A percentile compares a stretch with the other conserved stretches of the same genome.
Conservation (phyloP, 257 asterid species). For the Craterostigma plantagineum region DNA sequence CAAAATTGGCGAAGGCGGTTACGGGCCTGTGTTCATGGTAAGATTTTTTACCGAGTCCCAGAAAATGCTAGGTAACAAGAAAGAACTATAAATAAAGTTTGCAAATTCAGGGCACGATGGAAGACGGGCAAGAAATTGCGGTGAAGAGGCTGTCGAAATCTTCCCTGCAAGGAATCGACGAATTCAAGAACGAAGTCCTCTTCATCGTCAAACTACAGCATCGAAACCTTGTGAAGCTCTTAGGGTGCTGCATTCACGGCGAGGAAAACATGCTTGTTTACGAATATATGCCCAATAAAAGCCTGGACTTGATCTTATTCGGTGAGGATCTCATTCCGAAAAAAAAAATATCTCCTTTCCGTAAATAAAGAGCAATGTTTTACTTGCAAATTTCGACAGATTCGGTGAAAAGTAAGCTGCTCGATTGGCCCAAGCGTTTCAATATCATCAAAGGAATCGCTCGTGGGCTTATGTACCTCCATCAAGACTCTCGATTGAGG, state of each 20-base stretch:
- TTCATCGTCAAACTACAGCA: conserved; percentile 20
- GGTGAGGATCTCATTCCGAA: conserved; percentile 4
- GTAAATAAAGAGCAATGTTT: too few species aligned
- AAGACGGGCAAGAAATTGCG: conserved; percentile 15
- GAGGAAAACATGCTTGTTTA: conserved; percentile 17
- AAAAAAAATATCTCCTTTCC: too few species aligned
- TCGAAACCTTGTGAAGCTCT: conserved; percentile 19
- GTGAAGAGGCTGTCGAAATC: conserved; percentile 16
- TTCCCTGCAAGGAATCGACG: conserved; percentile 21
- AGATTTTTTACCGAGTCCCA: too few species aligned
- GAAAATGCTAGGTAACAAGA: too few species aligned
- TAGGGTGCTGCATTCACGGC: conserved; percentile 16
- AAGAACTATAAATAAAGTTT: too few species aligned
- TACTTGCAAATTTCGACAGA: too few species aligned
- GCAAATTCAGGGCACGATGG: conserved; percentile 13
- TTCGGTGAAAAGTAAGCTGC: too few species aligned
- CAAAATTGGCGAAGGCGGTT: conserved; percentile 32
- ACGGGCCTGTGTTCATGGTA: conserved; percentile 27
- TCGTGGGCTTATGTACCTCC: conserved; percentile 25
- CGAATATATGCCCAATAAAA: conserved; percentile 20
- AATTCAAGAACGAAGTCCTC: conserved; percentile 18
- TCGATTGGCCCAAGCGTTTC: conserved; percentile 22
- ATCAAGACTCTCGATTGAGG: conserved; percentile 27
- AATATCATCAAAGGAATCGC: conserved; percentile 22
- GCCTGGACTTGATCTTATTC: conserved; percentile 15